Conservation (phyloP, 768 basidiomycete species). For the Lanmaoa pseudosensibilis region DNA sequence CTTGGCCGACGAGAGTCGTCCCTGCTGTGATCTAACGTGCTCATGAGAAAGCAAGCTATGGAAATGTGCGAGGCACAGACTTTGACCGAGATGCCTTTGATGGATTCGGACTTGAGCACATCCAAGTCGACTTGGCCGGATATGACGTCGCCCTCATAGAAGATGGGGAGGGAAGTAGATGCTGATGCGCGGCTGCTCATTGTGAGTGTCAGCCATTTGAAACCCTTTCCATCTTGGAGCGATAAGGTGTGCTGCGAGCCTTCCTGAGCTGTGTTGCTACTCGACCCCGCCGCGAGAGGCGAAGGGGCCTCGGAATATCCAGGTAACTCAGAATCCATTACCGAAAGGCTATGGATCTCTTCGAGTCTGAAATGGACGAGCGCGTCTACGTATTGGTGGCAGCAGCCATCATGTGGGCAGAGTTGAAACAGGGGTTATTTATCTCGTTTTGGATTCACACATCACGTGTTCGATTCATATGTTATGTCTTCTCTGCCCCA, state of each 20-base stretch:
- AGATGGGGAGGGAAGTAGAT: slow-evolving; percentile 43
- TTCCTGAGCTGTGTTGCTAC: neutral
- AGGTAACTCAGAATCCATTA: slow-evolving; percentile 18
- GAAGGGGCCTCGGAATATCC: slow-evolving; percentile 14
- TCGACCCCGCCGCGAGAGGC: neutral
- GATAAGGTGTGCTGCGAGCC: slow-evolving; percentile 39
- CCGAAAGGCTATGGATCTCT: neutral
- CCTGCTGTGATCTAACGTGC: slow-evolving; percentile 40
- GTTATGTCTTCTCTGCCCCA: neutral
- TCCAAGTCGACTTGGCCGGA: slow-evolving; percentile 52
- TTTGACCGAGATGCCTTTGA: slow-evolving; percentile 48
- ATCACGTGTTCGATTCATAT: slow-evolving; percentile 13
- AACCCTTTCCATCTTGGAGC: slow-evolving; percentile 42
- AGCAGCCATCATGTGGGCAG: neutral
- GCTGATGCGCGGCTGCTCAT: slow-evolving; percentile 44
- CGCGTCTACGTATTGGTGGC: neutral
- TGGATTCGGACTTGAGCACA: slow-evolving; percentile 47
- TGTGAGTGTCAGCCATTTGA: slow-evolving; percentile 48
- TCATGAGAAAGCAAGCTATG: neutral
- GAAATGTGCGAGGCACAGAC: slow-evolving; percentile 32
- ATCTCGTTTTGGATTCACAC: neutral
- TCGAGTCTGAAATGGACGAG: neutral
- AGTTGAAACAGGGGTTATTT: slow-evolving; percentile 15
- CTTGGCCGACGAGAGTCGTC: slow-evolving; percentile 55
- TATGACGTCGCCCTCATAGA: slow-evolving; percentile 49